phyloP scores from a whole-genome alignment of 148 eudicot species.

The Rhododendron griersonianum region DNA sequence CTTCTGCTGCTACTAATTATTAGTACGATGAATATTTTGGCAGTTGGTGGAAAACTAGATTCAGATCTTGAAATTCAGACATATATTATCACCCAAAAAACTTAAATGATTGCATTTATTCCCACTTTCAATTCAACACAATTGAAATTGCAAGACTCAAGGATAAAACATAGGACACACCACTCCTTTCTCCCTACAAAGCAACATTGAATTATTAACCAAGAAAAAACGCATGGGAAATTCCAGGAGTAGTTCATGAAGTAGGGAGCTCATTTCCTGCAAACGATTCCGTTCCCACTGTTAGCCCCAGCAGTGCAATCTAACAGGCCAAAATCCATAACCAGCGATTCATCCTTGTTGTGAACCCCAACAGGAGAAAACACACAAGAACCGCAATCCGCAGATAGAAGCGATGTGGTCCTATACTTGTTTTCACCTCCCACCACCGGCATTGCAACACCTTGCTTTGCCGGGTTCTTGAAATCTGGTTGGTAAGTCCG shows the following conservation, averaged over 20 bases:
- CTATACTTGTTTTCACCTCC: conserved; percentile 65
- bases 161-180: not conserved
- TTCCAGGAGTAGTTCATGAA: not conserved
- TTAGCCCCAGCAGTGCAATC: conserved; percentile 34
- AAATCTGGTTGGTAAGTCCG: conserved; percentile 66
- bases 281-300: conserved; percentile 40
- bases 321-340: conserved; percentile 27
- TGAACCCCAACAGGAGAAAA: conserved; percentile 29
- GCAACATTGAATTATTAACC: not conserved
- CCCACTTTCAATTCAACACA: not conserved
- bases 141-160: not conserved
- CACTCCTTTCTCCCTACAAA: not conserved
- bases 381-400: conserved; percentile 47
- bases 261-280: conserved; percentile 34
- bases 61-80: not conserved
- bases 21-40: not conserved
- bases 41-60: not conserved
- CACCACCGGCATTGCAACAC: conserved; percentile 66
- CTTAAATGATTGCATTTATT: not conserved
- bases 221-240: not conserved
- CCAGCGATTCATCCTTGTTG: conserved; percentile 14
- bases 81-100: too few species aligned
- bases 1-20: not conserved
- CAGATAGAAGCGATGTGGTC: conserved; percentile 40
- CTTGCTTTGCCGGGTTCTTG: conserved; percentile 53